Evolutionary conservation across 306 rosid species (phyloP), one percentile per base, ranked within the genome.

Genomic region (Cyclanthera cordifolia): DNA sequence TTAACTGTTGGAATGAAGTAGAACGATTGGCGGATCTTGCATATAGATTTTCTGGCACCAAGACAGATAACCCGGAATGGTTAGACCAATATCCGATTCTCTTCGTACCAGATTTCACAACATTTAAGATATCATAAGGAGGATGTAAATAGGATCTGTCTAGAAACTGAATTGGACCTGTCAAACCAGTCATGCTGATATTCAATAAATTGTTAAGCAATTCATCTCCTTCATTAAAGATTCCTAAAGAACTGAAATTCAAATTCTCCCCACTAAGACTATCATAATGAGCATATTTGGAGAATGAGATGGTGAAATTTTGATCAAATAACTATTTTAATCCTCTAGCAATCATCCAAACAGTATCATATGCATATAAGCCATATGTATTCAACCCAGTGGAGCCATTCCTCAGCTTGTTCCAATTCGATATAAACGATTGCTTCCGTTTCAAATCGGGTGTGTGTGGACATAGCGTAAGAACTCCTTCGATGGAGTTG

Each of bases 281-380:
- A 7, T 71, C 17, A 21, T 34, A 2, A 37, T 11, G 47, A 16
- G 70, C 21, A 27, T 27, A 15, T 4, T 73, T 73, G 50, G 83
- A 78, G 67, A 78, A 84, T 16, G 85, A 76, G 49, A 81, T 52
- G 56, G 32, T 53, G 5, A 76, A 76, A 17, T 82, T 81, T 52
- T 72, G 75, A 71, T 74, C 85, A 67, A 84, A 54, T 74, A 84
- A 77, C 82, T 59, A 52, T 66, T 68, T 70, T 11, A 84, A 34
- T 41, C 85, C 85, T 48, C 16, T 50, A 41, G 85, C 82, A 61
- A 84, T 45, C 51, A 78, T 54, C 85, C 83, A 84, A 64, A 84
- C 88, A 3, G 88, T 81, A 67, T 84, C 88, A 59, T 84, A 84
- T 24, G 88, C 88, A 74, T 78, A 84, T 25, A 84, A 45, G 27